These are phyloP conservation scores for Tremella yokohamensis DNA, from an alignment of 768 basidiomycete genomes.

Conservation along the genomic window DNA sequence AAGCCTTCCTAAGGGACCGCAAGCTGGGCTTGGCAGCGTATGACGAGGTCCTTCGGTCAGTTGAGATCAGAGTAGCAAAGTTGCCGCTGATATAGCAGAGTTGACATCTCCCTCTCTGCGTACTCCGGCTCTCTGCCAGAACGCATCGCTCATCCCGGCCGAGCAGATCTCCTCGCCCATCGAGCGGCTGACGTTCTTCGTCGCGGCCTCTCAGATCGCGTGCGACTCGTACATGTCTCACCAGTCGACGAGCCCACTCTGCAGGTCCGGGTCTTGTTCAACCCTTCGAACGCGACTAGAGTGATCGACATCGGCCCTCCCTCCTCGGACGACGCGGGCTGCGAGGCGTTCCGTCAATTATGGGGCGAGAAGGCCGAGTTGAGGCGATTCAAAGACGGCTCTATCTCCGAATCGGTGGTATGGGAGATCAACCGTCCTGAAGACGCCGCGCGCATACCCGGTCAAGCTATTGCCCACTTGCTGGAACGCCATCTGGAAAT, in stretches of 20 bases:
- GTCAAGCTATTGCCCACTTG: slow-evolving; percentile 68
- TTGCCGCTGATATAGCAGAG: slow-evolving; percentile 28
- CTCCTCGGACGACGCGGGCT: slow-evolving; percentile 54
- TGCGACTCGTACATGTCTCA: slow-evolving; percentile 63
- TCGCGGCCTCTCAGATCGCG: slow-evolving; percentile 70
- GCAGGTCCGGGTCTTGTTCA: slow-evolving; percentile 71
- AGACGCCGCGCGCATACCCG: slow-evolving; percentile 73
- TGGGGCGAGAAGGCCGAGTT: slow-evolving; percentile 93
- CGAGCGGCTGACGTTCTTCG: slow-evolving; percentile 51
- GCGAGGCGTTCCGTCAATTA: slow-evolving; percentile 67
- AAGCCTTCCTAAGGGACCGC: slow-evolving; percentile 70
- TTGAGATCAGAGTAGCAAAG: neutral
- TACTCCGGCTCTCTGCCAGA: slow-evolving; percentile 8
- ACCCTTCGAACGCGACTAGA: slow-evolving; percentile 68
- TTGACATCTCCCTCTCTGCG: slow-evolving; percentile 33
- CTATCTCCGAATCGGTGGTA: slow-evolving; percentile 88
- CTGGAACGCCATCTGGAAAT: slow-evolving; percentile 75
- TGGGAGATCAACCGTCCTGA: slow-evolving; percentile 81
- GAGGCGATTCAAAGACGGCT: slow-evolving; percentile 91
- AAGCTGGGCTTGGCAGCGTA: slow-evolving; percentile 65
- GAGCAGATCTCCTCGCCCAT: slow-evolving; percentile 27
- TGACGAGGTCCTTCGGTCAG: slow-evolving; percentile 56
- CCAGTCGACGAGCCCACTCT: slow-evolving; percentile 50
- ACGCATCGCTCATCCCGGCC: slow-evolving; percentile 29
- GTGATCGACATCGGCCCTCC: slow-evolving; percentile 90